Evolutionary conservation across 1,139 yeast species (phyloP), one percentile per base, ranked within the genome.

Genomic region (Debaryomycetaceae sp.): DNA sequence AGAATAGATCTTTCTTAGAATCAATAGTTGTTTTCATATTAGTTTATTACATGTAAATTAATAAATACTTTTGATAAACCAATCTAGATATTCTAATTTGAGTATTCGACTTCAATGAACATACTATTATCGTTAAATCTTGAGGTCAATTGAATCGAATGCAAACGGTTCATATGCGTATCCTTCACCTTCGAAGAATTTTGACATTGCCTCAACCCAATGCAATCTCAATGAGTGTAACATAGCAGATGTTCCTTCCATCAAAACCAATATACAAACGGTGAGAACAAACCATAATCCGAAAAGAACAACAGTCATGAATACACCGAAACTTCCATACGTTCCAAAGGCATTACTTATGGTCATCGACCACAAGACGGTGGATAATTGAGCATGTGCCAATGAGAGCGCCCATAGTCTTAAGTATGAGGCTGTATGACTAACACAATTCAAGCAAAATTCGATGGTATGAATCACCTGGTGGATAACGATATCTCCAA

Each of bases 191-290:
- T 87, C 89, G 59, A 93, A 95, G 65, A 88, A 95, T 69, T 95
- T 95, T 42, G 97, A 90, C 98, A 95, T 95, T 31, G 97, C 91
- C 68, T 95, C 99, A 45, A 95, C 99, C 99, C 99, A 93, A 65
- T 93, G 99, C 60, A 93, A 73, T 67, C 99, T 87, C 58, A 95
- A 78, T 24, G 97, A 87, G 68, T 95, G 99, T 58, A 95, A 78
- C 99, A 95, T 95, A 27, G 99, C 99, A 37, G 96, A 87, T 0
- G 99, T 95, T 43, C 99, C 99, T 68, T 95, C 99, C 99, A 95
- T 93, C 49, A 90, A 75, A 42, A 95, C 98, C 62, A 95, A 77
- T 47, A 95, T 90, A 54, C 90, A 83, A 39, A 90, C 91, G 0
- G 99, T 93, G 52, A 91, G 76, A 5, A 83, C 80, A 63, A 95